Percentiles rank a stretch among this genome's conserved stretches.
Conservation (phyloP, 2,329 filamentous ascomycete genomes). For the Apiospora rasikravindrae region DNA sequence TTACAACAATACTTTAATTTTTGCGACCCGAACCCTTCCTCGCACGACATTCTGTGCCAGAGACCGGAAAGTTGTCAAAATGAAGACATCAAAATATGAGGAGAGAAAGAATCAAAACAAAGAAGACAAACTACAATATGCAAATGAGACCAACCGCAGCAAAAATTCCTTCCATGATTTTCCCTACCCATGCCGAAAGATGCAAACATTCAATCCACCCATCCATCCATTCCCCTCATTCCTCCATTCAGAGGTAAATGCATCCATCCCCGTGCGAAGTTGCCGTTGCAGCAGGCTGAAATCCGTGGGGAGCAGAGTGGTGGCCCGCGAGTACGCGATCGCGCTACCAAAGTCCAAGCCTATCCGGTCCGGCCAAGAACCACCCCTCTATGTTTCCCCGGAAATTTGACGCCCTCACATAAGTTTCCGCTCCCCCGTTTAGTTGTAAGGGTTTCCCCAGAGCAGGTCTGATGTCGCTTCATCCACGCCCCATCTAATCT, state of each 20-base stretch:
- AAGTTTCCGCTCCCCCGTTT: background rate
- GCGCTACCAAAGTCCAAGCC: background rate
- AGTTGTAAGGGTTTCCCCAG: background rate
- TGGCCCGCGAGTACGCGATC: background rate
- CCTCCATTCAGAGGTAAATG: background rate
- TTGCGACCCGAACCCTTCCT: background rate
- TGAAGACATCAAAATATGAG: slow-evolving; percentile 1
- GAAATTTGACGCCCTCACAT: background rate
- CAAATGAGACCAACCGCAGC: slow-evolving; percentile 11
- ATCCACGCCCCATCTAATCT: background rate
- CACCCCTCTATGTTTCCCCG: background rate
- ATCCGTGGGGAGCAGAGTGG: background rate
- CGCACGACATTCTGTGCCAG: background rate
- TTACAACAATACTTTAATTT: background rate
- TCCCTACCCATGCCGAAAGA: background rate
- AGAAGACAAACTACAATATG: background rate
- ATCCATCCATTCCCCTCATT: background rate
- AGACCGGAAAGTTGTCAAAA: background rate
- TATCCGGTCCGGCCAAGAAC: background rate
- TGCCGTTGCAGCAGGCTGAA: background rate
- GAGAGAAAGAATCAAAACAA: background rate
- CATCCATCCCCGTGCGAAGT: background rate
- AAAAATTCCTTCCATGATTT: background rate
- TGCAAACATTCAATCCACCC: background rate
- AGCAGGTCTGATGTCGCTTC: background rate